Conservation (phyloP, 768 basidiomycete genomes). For the Pleurotus tuber-regium region DNA sequence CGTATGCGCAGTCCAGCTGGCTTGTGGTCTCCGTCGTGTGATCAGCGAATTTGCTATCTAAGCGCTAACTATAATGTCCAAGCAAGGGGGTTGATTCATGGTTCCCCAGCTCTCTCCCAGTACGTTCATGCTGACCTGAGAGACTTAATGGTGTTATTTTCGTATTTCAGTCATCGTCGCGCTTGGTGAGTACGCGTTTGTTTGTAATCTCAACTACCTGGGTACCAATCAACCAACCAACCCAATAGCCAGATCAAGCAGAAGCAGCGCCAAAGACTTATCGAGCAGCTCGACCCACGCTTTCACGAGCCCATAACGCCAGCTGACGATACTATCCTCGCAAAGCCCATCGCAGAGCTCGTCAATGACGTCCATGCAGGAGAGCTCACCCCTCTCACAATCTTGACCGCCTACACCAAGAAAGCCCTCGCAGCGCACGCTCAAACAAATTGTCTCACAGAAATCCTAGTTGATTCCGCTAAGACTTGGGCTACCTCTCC, state of each 20-base stretch:
- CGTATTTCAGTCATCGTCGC: conserved; percentile 32
- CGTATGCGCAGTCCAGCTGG: no score
- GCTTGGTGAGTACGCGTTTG: conserved; percentile 27
- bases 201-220: background rate
- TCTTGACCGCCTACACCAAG: conserved; percentile 44
- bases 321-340: conserved; percentile 28
- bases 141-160: conserved; percentile 21
- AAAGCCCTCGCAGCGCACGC: conserved; percentile 42
- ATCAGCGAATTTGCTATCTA: no score
- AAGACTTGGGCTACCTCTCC: conserved; percentile 22
- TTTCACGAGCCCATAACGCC: conserved; percentile 28
- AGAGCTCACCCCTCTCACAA: conserved; percentile 25
- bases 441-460: conserved; percentile 56
- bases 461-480: conserved; percentile 46
- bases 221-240: background rate
- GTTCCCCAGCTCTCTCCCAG: background rate
- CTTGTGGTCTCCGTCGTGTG: no score
- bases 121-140: background rate
- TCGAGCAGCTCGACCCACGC: conserved; percentile 24
- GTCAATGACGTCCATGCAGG: conserved; percentile 29
- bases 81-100: background rate
- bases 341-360: conserved; percentile 25
- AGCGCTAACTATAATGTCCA: background rate
- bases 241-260: conserved; percentile 30
- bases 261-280: conserved; percentile 30